Evolutionary conservation across 1,284 basidiomycete genomes (phyloP).

Genomic region (Austroboletus novae-zelandiae): DNA sequence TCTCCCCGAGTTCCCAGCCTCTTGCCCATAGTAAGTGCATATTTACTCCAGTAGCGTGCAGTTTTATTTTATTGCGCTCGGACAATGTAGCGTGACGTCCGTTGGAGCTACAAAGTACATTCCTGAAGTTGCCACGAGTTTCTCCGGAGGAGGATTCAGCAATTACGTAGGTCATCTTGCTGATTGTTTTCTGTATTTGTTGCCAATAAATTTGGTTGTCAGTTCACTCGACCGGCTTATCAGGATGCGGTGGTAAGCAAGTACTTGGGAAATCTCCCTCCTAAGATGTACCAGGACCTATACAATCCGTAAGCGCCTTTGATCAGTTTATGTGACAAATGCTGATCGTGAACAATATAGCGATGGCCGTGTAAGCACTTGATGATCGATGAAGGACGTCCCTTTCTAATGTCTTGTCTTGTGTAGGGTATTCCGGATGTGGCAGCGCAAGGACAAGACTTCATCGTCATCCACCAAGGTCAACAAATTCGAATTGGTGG

Average conservation of each 20-base stretch:
- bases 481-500: constrained; percentile 32
- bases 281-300: constrained; percentile 52
- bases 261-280: constrained; percentile 46
- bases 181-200: background rate
- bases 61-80: background rate
- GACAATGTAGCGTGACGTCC: constrained; percentile 44
- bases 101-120: constrained; percentile 61
- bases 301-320: constrained; percentile 48
- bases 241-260: constrained; percentile 7
- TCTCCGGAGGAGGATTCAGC: constrained; percentile 68
- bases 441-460: constrained; percentile 43
- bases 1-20: constrained; percentile 55
- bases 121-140: constrained; percentile 53
- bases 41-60: too few species aligned
- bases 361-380: background rate
- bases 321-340: too few species aligned
- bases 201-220: background rate
- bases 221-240: constrained; percentile 24
- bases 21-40: constrained; percentile 40
- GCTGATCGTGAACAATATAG: too few species aligned
- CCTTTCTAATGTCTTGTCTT: background rate
- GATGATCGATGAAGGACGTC: constrained; percentile 21
- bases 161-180: constrained; percentile 23
- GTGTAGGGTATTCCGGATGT: constrained; percentile 58
- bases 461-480: constrained; percentile 15